Percentiles rank a stretch among this genome's conserved stretches.
These are phyloP conservation scores for Halteria grandinella DNA, from an alignment of 73 alveolate species.

Conservation along the genomic window DNA sequence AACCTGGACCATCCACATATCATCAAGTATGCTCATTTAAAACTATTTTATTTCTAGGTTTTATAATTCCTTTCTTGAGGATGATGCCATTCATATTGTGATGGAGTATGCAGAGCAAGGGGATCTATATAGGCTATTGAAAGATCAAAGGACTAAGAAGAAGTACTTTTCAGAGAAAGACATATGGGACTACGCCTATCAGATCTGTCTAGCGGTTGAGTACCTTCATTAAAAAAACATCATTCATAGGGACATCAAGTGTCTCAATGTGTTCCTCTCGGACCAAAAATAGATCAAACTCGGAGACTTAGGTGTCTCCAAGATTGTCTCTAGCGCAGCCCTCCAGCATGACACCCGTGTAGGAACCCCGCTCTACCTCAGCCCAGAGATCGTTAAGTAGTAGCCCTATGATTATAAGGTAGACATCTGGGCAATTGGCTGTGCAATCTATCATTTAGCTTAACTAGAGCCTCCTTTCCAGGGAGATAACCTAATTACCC, in stretches of 20 bases:
- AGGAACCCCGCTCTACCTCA: constrained; percentile 97
- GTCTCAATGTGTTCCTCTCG: constrained; percentile 87
- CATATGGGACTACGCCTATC: constrained; percentile 91
- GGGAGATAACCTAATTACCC: constrained; percentile 92
- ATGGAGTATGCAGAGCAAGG: constrained; percentile 99
- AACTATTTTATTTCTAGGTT: constrained; percentile 44
- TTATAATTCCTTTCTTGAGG: constrained; percentile 90
- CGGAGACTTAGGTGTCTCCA: constrained; percentile 98
- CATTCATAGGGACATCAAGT: constrained; percentile 97
- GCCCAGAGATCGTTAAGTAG: constrained; percentile 96
- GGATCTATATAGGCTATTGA: constrained; percentile 79
- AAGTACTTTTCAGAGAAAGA: constrained; percentile 83
- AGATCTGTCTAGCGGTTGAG: constrained; percentile 86
- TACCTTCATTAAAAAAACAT: constrained; percentile 90
- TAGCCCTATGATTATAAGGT: constrained; percentile 94
- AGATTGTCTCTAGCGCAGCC: constrained; percentile 79
- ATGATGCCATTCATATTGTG: constrained; percentile 86
- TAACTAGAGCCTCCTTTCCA: constrained; percentile 95
- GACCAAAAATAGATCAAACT: constrained; percentile 76
- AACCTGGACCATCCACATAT: constrained; percentile 90
- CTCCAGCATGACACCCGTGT: constrained; percentile 91
- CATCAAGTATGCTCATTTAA: constrained; percentile 54
- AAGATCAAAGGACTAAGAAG: constrained; percentile 65
- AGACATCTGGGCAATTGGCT: constrained; percentile 98
- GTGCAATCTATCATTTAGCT: constrained; percentile 91